Conservation (phyloP, 1,139 yeast species). For the Lodderomyces orthopsilosis region DNA sequence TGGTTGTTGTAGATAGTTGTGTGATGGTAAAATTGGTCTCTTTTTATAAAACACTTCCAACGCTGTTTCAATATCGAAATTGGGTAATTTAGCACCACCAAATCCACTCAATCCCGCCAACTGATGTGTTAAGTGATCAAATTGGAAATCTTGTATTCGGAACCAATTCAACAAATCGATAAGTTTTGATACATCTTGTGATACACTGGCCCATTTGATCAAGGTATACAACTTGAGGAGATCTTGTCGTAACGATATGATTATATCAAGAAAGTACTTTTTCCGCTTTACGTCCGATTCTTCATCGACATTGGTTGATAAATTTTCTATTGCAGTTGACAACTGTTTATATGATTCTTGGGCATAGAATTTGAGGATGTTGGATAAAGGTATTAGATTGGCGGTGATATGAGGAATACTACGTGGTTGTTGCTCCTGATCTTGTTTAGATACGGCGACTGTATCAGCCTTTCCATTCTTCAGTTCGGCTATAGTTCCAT, state of each 20-base stretch:
- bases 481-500: neutral
- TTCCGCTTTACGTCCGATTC: slow-evolving; percentile 63
- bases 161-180: slow-evolving; percentile 89
- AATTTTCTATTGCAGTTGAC: slow-evolving; percentile 57
- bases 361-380: slow-evolving; percentile 57
- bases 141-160: slow-evolving; percentile 67
- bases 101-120: slow-evolving; percentile 58
- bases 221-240: slow-evolving; percentile 80
- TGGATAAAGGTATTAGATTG: slow-evolving; percentile 64
- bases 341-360: slow-evolving; percentile 66
- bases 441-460: slow-evolving; percentile 28
- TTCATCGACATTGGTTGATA: slow-evolving; percentile 36
- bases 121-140: slow-evolving; percentile 57
- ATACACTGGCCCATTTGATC: slow-evolving; percentile 79
- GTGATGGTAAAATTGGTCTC: slow-evolving; percentile 71
- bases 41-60: slow-evolving; percentile 80
- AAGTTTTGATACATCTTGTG: slow-evolving; percentile 66
- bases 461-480: neutral
- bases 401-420: slow-evolving; percentile 69
- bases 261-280: slow-evolving; percentile 60
- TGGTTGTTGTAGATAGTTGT: slow-evolving; percentile 52
- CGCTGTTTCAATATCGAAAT: slow-evolving; percentile 84
- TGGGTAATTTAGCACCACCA: slow-evolving; percentile 83
- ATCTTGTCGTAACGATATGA: slow-evolving; percentile 74
- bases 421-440: neutral